These are phyloP conservation scores for Rhamnella rubrinervis DNA, from an alignment of 331 rosid species.

Conservation along the genomic window DNA sequence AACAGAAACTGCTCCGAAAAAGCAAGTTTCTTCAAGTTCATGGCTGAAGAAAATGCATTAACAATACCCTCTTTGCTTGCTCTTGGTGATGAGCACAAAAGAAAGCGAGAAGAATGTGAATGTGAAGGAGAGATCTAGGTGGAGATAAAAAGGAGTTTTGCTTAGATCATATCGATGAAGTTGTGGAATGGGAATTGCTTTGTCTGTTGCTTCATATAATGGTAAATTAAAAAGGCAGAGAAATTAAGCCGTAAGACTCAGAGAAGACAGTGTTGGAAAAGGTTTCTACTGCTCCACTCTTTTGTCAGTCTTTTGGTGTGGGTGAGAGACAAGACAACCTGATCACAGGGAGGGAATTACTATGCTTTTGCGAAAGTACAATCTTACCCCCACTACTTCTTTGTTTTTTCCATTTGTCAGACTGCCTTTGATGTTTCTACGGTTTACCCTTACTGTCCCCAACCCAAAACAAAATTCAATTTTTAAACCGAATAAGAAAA, in stretches of 20 bases:
- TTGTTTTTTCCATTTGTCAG: too few species aligned
- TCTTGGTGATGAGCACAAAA: not conserved
- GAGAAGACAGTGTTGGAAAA: constrained; percentile 5
- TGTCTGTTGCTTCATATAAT: not conserved
- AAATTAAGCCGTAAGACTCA: not conserved
- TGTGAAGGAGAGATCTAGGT: not conserved
- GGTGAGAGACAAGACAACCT: not conserved
- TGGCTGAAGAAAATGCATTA: constrained; percentile 32
- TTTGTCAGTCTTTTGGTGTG: too few species aligned
- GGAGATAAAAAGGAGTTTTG: not conserved
- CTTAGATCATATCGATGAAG: not conserved
- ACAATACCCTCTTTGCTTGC: not conserved
- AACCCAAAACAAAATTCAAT: not conserved
- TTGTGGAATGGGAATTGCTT: not conserved
- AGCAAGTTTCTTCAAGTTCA: constrained; percentile 55
- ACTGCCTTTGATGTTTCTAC: not conserved
- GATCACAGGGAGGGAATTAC: not conserved
- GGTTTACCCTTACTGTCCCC: not conserved
- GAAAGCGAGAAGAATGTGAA: not conserved
- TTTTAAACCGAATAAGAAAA: too few species aligned
- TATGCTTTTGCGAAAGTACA: not conserved
- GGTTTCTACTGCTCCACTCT: not conserved
- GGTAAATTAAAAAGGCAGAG: not conserved
- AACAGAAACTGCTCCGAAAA: constrained; percentile 48
- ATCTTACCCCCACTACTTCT: not conserved